Conservation (phyloP, 805 yeast species). For the Candida koratica region DNA sequence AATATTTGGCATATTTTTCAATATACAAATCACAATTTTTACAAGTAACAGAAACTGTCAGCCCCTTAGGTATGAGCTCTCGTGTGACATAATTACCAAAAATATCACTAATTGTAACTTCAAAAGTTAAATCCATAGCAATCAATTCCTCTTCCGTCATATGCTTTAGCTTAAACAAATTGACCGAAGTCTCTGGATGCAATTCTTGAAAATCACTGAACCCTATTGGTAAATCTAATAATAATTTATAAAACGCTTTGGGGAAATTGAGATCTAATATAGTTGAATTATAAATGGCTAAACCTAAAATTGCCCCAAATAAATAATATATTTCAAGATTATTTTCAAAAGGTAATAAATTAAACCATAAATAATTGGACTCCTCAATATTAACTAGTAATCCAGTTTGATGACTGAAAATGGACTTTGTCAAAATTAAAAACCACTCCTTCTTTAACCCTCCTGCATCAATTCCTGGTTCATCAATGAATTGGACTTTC, state of each 20-base stretch:
- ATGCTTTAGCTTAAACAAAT: slow-evolving; percentile 28
- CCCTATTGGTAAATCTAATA: slow-evolving; percentile 52
- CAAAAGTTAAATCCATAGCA: slow-evolving; percentile 55
- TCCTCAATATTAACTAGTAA: slow-evolving; percentile 65
- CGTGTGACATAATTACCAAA: slow-evolving; percentile 41
- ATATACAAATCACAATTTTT: slow-evolving; percentile 60
- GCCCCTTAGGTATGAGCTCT: slow-evolving; percentile 61
- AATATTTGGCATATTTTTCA: slow-evolving; percentile 56
- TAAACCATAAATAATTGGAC: slow-evolving; percentile 75
- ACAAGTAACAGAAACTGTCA: slow-evolving; percentile 49
- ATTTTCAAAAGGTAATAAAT: slow-evolving; percentile 41
- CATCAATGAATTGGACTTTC: slow-evolving; percentile 75
- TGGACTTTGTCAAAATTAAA: slow-evolving; percentile 59
- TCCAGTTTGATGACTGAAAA: slow-evolving; percentile 67
- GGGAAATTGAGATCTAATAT: slow-evolving; percentile 82
- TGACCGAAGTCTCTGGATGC: slow-evolving; percentile 58
- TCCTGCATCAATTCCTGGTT: slow-evolving; percentile 94
- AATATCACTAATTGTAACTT: slow-evolving; percentile 51
- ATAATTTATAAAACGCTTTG: slow-evolving; percentile 66
- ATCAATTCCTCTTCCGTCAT: slow-evolving; percentile 28
- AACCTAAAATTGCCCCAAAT: slow-evolving; percentile 82
- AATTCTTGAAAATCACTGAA: slow-evolving; percentile 65
- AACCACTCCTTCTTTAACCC: slow-evolving; percentile 96
- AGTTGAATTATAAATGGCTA: slow-evolving; percentile 88
- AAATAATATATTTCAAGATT: slow-evolving; percentile 58